Percentiles rank a stretch among this genome's conserved stretches.
Evolutionary conservation across 192 early-diverging fungal species (phyloP).

Genomic region (Haplosporangium gracile): DNA sequence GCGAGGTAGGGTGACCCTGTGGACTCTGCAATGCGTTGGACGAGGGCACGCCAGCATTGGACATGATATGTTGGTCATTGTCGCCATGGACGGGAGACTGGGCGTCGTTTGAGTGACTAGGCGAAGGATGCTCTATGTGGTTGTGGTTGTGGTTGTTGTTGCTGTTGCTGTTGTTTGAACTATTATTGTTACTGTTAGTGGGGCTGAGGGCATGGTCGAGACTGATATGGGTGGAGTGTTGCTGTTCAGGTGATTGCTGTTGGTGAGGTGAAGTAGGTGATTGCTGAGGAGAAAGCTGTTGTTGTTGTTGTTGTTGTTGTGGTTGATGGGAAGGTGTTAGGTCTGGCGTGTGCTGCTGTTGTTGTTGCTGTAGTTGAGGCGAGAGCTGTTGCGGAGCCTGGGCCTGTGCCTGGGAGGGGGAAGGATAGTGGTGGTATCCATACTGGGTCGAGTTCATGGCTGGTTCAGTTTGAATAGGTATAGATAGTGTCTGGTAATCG

Average conservation of each 20-base stretch:
- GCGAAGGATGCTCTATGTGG: constrained; percentile 24
- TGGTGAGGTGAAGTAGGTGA: constrained; percentile 33
- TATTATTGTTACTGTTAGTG: constrained; percentile 13
- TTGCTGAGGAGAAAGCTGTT: constrained; percentile 38
- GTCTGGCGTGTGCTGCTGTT: constrained; percentile 26
- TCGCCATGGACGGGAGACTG: constrained; percentile 42
- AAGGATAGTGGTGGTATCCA: constrained; percentile 50
- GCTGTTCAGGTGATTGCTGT: constrained; percentile 40
- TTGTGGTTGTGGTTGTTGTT: constrained; percentile 21
- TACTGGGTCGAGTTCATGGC: constrained; percentile 53
- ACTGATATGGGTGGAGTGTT: constrained; percentile 20
- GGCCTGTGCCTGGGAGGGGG: constrained; percentile 47
- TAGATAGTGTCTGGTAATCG: neutral
- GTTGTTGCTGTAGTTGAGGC: constrained; percentile 46
- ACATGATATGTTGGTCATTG: constrained; percentile 29
- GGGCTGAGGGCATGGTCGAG: constrained; percentile 24
- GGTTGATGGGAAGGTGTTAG: constrained; percentile 22
- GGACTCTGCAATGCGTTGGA: constrained; percentile 29
- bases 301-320: constrained; percentile 32
- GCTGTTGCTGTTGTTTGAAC: neutral
- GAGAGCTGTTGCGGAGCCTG: constrained; percentile 28
- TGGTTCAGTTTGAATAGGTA: neutral
- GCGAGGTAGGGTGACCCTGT: constrained; percentile 31
- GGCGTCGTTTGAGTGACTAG: constrained; percentile 36
- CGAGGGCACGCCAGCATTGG: constrained; percentile 2